These are phyloP conservation scores for Debaryomyces tyrocola DNA, from an alignment of 805 yeast species.

Conservation along the genomic window DNA sequence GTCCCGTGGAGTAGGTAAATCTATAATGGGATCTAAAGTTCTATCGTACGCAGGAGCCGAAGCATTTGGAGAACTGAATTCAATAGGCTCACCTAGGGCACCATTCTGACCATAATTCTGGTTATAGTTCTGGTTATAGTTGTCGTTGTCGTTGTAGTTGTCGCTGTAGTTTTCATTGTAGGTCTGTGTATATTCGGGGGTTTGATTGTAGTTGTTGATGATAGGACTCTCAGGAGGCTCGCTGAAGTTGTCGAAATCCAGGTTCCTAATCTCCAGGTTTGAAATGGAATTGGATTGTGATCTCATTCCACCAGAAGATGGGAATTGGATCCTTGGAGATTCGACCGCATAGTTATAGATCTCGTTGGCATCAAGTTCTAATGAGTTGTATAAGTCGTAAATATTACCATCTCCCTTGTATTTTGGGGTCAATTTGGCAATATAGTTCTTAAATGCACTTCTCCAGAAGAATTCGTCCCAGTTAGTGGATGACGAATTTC, in stretches of 20 bases:
- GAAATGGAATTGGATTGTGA: background rate
- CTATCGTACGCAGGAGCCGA: no score
- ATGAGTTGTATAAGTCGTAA: conserved; percentile 26
- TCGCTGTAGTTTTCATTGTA: no score
- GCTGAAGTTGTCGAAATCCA: conserved; percentile 19
- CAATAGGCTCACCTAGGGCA: conserved; percentile 1
- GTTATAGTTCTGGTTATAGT: no score
- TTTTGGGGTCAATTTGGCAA: conserved; percentile 12
- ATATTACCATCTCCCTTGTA: conserved; percentile 40
- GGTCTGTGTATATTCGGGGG: no score
- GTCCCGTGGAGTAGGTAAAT: conserved; percentile 27
- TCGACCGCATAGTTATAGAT: background rate
- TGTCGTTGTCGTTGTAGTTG: no score
- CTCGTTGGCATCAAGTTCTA: conserved; percentile 8
- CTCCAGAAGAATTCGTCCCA: conserved; percentile 34
- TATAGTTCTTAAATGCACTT: conserved; percentile 18
- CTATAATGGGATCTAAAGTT: conserved; percentile 21
- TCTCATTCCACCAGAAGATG: background rate
- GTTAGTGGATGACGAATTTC: conserved; percentile 15
- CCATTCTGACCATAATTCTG: background rate
- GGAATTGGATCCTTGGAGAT: conserved; percentile 1
- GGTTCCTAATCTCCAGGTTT: background rate
- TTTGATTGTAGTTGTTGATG: background rate
- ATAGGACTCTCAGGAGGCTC: conserved; percentile 4
- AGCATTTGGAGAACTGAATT: background rate